Evolutionary conservation across 192 early-diverging fungal species (phyloP).

Genomic region (Mortierella antarctica): DNA sequence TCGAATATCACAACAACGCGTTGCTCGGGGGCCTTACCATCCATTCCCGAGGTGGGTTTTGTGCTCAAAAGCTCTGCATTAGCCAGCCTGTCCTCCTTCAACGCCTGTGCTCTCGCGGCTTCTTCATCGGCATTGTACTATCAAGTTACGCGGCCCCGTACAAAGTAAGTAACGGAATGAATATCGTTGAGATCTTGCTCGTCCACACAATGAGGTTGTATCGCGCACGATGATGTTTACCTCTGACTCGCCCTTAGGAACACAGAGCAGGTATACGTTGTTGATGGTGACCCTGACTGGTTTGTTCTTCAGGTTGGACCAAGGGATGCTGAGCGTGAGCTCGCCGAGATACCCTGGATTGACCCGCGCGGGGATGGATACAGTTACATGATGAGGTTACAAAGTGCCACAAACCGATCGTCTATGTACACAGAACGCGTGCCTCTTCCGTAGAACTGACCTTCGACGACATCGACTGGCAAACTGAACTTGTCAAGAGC

Average conservation of each 20-base stretch:
- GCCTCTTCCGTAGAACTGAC: slow-evolving; percentile 33
- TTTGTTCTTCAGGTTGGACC: slow-evolving; percentile 95
- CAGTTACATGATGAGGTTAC: background rate
- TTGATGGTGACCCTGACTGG: slow-evolving; percentile 91
- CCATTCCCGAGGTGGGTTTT: slow-evolving; percentile 37
- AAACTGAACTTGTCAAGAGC: slow-evolving; percentile 95
- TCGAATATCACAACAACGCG: background rate
- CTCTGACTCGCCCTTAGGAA: slow-evolving; percentile 79
- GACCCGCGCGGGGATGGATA: background rate
- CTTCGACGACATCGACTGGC: slow-evolving; percentile 92
- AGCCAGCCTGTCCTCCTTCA: slow-evolving; percentile 88
- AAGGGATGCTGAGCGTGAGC: slow-evolving; percentile 93
- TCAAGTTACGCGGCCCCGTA: background rate
- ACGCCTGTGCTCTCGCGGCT: slow-evolving; percentile 76
- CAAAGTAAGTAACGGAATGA: background rate
- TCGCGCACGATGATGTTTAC: slow-evolving; percentile 27
- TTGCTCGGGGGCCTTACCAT: slow-evolving; percentile 19
- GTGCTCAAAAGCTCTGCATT: slow-evolving; percentile 72
- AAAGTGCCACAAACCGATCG: background rate
- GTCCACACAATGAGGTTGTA: background rate
- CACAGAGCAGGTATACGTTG: slow-evolving; percentile 89
- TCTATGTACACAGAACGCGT: background rate
- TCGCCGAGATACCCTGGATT: slow-evolving; percentile 88
- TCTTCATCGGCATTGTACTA: slow-evolving; percentile 88
- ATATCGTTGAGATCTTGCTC: background rate